Percentiles rank a stretch among this genome's conserved stretches.
These are phyloP conservation scores for Cenchrus americanus DNA, from an alignment of 176 grass and related monocot species.

Conservation along the genomic window DNA sequence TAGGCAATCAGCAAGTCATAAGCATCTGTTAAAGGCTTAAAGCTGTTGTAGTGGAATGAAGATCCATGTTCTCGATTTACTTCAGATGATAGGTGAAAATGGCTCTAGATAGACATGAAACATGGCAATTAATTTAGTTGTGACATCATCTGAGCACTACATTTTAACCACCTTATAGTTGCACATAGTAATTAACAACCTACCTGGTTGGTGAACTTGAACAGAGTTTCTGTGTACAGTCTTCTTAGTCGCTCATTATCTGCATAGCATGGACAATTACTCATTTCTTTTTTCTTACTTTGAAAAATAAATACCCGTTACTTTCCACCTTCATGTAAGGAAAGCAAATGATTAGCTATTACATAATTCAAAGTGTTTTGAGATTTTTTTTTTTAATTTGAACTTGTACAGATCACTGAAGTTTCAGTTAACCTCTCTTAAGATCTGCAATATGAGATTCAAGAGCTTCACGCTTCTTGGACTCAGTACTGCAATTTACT, in stretches of 20 bases:
- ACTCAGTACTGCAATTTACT: conserved; percentile 61
- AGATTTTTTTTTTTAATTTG: conserved; percentile 5
- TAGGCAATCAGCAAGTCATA: not conserved
- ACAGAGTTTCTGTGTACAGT: conserved; percentile 70
- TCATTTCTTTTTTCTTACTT: conserved; percentile 19
- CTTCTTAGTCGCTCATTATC: conserved; percentile 78
- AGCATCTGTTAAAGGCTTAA: not conserved
- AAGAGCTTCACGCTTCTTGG: conserved; percentile 61
- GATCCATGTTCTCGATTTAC: not conserved
- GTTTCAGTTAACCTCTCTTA: conserved; percentile 57
- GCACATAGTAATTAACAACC: conserved; percentile 34
- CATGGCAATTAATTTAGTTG: not conserved
- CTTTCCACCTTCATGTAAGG: not conserved
- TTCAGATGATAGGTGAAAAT: conserved; percentile 25
- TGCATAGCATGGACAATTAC: conserved; percentile 39
- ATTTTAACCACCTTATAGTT: conserved; percentile 18
- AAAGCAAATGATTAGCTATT: conserved; percentile 29
- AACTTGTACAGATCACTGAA: not conserved
- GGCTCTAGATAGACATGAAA: not conserved
- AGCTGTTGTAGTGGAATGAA: not conserved
- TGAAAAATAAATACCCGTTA: not conserved
- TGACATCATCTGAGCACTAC: not conserved
- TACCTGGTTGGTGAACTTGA: conserved; percentile 88
- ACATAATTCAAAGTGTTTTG: not conserved
- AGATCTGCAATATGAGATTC: conserved; percentile 56